Evolutionary conservation across 1,284 basidiomycete genomes (phyloP).

Genomic region (Marasmius sp.): DNA sequence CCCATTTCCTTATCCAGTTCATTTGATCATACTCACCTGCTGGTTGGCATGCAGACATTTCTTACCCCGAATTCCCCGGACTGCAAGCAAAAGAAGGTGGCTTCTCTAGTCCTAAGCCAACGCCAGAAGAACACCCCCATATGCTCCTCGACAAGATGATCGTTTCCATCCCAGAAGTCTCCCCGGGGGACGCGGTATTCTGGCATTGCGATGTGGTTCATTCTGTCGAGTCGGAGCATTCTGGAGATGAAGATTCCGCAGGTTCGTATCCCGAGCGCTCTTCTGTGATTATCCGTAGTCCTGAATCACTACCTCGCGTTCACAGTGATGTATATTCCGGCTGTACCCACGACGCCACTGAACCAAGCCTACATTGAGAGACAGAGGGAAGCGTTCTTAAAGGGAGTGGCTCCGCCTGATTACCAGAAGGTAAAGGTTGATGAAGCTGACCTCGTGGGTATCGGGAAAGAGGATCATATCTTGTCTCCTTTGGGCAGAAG

Average conservation of each 20-base stretch:
- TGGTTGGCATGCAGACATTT: slow-evolving; percentile 41
- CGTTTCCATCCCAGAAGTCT: slow-evolving; percentile 72
- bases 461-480: slow-evolving; percentile 51
- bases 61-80: slow-evolving; percentile 58
- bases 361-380: slow-evolving; percentile 62
- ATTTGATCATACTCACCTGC: neutral
- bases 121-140: slow-evolving; percentile 60
- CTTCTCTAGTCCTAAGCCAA: slow-evolving; percentile 55
- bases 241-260: slow-evolving; percentile 68
- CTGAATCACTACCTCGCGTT: neutral
- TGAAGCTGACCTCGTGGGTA: slow-evolving; percentile 54
- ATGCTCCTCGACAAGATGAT: slow-evolving; percentile 70
- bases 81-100: slow-evolving; percentile 43
- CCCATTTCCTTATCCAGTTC: too few relatives aligned
- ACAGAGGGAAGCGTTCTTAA: slow-evolving; percentile 63
- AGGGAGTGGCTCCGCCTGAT: slow-evolving; percentile 68
- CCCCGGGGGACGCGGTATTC: slow-evolving; percentile 83
- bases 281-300: slow-evolving; percentile 6
- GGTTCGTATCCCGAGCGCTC: slow-evolving; percentile 33
- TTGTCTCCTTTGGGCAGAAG: slow-evolving; percentile 41
- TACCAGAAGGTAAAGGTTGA: slow-evolving; percentile 60
- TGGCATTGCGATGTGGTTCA: slow-evolving; percentile 89
- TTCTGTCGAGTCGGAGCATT: slow-evolving; percentile 74
- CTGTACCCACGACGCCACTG: slow-evolving; percentile 70
- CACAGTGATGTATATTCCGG: slow-evolving; percentile 79